These are phyloP conservation scores for Penicillium oxalicum DNA, from an alignment of 2,329 filamentous ascomycete species.

Conservation along the genomic window DNA sequence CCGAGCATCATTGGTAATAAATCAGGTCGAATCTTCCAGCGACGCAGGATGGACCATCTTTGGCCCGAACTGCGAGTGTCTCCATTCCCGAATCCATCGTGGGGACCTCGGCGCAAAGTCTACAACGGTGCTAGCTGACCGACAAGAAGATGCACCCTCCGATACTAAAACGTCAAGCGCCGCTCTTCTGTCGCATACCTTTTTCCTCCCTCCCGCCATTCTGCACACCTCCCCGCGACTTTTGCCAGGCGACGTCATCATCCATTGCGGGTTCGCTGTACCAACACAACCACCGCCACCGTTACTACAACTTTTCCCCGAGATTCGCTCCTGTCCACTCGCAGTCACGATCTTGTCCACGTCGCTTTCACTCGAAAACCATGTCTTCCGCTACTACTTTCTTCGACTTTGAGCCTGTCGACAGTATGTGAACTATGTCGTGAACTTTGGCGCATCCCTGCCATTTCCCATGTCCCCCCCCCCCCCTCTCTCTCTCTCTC, in stretches of 20 bases:
- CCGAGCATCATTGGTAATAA: not conserved
- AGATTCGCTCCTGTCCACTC: too few relatives aligned
- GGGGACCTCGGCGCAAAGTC: slow-evolving; percentile 8
- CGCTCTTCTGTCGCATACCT: not conserved
- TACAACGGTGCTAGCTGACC: slow-evolving; percentile 5
- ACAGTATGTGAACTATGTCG: slow-evolving; percentile 45
- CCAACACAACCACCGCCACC: not conserved
- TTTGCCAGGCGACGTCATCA: slow-evolving; percentile 14
- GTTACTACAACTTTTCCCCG: not conserved
- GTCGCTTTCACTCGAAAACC: slow-evolving; percentile 19
- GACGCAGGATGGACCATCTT: not conserved
- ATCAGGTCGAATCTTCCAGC: not conserved
- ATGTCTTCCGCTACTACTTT: slow-evolving; percentile 56
- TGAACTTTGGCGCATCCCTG: not conserved
- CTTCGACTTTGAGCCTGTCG: slow-evolving; percentile 55
- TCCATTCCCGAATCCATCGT: not conserved
- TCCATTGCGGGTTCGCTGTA: not conserved
- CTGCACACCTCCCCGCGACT: slow-evolving; percentile 6
- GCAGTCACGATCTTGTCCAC: not conserved
- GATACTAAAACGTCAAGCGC: not conserved
- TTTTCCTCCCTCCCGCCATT: too few relatives aligned
- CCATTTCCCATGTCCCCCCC: not conserved
- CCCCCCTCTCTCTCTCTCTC: too few relatives aligned
- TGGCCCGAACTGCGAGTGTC: not conserved
- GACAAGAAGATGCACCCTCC: slow-evolving; percentile 2